phyloP scores from a whole-genome alignment of 768 basidiomycete genomes.

The Gymnopilus junonius region DNA sequence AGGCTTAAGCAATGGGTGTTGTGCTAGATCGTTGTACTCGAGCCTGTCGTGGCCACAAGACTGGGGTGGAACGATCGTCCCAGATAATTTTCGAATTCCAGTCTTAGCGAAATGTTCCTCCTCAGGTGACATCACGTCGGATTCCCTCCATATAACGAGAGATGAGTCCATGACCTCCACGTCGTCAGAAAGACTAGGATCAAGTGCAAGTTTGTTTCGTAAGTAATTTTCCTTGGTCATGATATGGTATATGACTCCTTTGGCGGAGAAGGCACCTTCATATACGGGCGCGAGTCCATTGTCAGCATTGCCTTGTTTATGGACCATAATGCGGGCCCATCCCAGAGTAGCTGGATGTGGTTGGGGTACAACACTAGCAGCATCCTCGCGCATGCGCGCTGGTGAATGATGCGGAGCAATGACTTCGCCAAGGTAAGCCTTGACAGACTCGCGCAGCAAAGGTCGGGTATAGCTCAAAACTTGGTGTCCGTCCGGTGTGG shows the following conservation, averaged over 20 bases:
- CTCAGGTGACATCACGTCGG: conserved; percentile 61
- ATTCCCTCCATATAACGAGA: conserved; percentile 79
- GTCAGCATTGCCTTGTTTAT: conserved; percentile 58
- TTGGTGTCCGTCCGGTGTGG: conserved; percentile 51
- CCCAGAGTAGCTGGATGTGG: conserved; percentile 59
- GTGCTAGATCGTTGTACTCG: conserved; percentile 63
- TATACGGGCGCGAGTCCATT: conserved; percentile 58
- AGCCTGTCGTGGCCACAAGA: conserved; percentile 76
- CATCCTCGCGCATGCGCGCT: conserved; percentile 64
- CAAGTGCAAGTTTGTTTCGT: conserved; percentile 59
- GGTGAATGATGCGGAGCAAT: conserved; percentile 58
- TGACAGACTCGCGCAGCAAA: conserved; percentile 64
- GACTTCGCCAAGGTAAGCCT: conserved; percentile 79
- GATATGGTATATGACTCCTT: conserved; percentile 73
- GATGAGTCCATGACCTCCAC: conserved; percentile 48
- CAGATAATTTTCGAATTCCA: conserved; percentile 22
- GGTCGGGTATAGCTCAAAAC: conserved; percentile 59
- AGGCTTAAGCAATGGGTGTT: conserved; percentile 54
- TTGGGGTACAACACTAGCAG: conserved; percentile 52
- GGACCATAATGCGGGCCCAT: conserved; percentile 79
- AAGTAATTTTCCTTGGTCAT: conserved; percentile 73
- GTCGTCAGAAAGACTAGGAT: conserved; percentile 49
- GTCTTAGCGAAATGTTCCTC: conserved; percentile 47
- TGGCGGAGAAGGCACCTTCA: conserved; percentile 76
- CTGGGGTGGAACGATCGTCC: conserved; percentile 30